Evolutionary conservation across 768 basidiomycete genomes (phyloP), one percentile per base, ranked within the genome.

Genomic region (Leccinum olivaceopallidum): DNA sequence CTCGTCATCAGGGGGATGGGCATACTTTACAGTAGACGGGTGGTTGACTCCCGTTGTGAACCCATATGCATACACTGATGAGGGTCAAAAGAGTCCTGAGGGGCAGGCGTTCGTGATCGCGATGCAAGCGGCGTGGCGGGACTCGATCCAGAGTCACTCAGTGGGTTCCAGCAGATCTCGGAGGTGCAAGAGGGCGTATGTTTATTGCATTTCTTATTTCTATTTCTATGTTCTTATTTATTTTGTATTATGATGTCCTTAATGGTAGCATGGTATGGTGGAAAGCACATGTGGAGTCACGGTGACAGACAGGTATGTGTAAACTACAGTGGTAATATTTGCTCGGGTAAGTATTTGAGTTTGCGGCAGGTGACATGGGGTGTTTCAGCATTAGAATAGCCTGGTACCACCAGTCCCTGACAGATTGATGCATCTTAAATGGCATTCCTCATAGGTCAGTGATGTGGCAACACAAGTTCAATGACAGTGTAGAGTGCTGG

Each of bases 41-140:
- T 90, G 88, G 85, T 73, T 93, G 26, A 78, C 76, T 6, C 90
- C 90, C 6, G 91, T 94, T 18, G 90, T 90, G 4, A 78, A 95
- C 67, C 93, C 94, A 0, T 71, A 88, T 56, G 70, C 77, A 2
- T 86, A 80, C 66, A 75, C 77, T 0, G 12, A 62, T 2, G 59
- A 82, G 60, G 87, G 89, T 0, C 60, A 72, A 0, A 22, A 83
- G 20, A 90, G 88, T 60, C 83, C 93, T 2, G 94, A 95, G 71
- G 86, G 80, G 0, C 81, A 95, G 75, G 90, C 89, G 7, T 95
- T 95, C 71, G 83, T 90, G 12, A 71, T 95, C 6, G 80, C 86
- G 67, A 79, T 94, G 74, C 80, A 92, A 60, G 82, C 90, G 1
- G 89, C 89, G 5, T 90, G 86, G 80, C 77, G 80, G 49, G 92